phyloP scores from a whole-genome alignment of 1,284 basidiomycete genomes.

The Termitomyces sp. region DNA sequence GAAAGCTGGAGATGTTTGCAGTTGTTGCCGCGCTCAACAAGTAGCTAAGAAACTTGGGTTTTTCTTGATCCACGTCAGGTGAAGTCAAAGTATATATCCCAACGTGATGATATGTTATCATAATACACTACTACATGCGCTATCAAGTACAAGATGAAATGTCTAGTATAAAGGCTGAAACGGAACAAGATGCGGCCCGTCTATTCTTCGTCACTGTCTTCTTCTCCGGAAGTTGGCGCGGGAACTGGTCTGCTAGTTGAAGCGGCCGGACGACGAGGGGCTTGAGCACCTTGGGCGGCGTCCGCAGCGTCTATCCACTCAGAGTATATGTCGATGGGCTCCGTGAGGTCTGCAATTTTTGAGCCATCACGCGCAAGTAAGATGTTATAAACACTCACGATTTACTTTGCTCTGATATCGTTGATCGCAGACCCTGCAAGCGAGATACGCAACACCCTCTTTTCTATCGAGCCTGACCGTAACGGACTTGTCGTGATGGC shows the following conservation, averaged over 20 bases:
- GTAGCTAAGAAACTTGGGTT: neutral
- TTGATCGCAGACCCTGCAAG: conserved; percentile 78
- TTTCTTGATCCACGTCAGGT: neutral
- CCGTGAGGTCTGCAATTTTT: conserved; percentile 61
- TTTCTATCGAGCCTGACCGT: conserved; percentile 82
- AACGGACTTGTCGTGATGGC: conserved; percentile 87
- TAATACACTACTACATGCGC: conserved; percentile 9
- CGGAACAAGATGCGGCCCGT: conserved; percentile 3
- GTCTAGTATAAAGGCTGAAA: conserved; percentile 11
- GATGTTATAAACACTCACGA: conserved; percentile 48
- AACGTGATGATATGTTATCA: conserved; percentile 9
- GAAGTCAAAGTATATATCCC: neutral
- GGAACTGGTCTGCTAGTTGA: conserved; percentile 51
- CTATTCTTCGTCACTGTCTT: conserved; percentile 39
- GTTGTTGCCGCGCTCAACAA: conserved; percentile 24
- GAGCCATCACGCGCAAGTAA: conserved; percentile 6
- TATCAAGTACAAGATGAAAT: conserved; percentile 14
- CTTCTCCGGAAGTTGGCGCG: conserved; percentile 36
- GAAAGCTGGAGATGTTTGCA: conserved; percentile 21
- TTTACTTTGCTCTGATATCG: conserved; percentile 80
- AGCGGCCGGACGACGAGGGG: conserved; percentile 45
- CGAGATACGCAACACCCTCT: conserved; percentile 72
- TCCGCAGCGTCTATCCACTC: conserved; percentile 92
- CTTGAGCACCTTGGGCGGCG: conserved; percentile 61
- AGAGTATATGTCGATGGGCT: conserved; percentile 86